phyloP scores from a whole-genome alignment of 1,139 yeast species.

The Hyphopichia fennica region DNA sequence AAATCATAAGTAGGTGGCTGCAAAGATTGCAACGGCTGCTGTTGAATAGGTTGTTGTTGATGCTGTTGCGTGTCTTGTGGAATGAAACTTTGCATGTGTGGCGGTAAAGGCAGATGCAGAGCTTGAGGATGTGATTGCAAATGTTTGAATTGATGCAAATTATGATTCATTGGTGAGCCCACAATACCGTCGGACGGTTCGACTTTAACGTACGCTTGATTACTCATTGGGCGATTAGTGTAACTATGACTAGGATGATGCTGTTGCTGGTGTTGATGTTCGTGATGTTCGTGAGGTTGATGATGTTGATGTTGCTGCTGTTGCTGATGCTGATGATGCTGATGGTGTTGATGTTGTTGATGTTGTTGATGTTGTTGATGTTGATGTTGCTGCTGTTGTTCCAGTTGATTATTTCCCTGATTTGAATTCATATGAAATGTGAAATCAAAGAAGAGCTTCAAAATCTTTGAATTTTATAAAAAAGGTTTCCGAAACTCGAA shows the following conservation, averaged over 20 bases:
- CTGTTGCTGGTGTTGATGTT: not conserved
- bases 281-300: not conserved
- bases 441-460: not conserved
- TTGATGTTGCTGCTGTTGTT: not conserved
- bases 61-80: not conserved
- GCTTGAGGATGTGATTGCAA: not conserved
- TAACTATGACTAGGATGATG: not conserved
- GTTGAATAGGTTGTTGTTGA: conserved; percentile 14
- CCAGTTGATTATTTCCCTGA: not conserved
- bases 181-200: conserved; percentile 6
- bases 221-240: conserved; percentile 18
- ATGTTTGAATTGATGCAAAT: conserved; percentile 6
- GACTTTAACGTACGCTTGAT: conserved; percentile 4
- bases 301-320: conserved; percentile 4
- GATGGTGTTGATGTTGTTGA: not conserved
- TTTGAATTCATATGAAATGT: not conserved
- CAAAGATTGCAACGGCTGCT: conserved; percentile 6
- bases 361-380: not conserved
- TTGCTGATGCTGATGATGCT: not conserved
- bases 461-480: not conserved
- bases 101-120: not conserved
- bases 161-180: conserved; percentile 11
- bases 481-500: no score
- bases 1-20: conserved; percentile 6
- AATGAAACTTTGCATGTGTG: not conserved